Conservation (phyloP, 306 rosid genomes). For the Quercus parvula region DNA sequence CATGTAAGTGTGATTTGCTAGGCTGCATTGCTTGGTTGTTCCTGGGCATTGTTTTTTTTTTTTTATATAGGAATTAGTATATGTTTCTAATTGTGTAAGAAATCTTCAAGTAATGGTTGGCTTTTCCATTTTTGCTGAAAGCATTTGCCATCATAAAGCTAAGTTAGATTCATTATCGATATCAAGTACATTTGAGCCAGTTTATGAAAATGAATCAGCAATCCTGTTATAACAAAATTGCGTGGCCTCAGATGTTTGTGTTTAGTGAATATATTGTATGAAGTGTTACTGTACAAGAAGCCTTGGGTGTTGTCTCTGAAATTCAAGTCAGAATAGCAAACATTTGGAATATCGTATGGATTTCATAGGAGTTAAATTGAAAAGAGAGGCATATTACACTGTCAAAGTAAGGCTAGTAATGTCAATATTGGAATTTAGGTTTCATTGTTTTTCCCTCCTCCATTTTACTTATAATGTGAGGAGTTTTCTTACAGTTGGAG, state of each 20-base stretch:
- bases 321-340: not conserved
- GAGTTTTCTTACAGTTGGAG: not conserved
- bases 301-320: not conserved
- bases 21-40: not conserved
- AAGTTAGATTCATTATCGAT: not conserved
- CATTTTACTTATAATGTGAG: not conserved
- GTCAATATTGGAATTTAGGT: not conserved
- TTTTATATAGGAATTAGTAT: not conserved
- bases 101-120: not conserved
- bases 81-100: not conserved
- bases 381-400: not conserved
- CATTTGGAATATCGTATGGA: not conserved
- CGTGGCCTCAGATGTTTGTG: not conserved
- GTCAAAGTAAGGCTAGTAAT: not conserved
- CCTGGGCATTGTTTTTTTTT: not conserved
- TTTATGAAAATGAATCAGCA: not conserved
- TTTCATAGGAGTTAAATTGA: not conserved
- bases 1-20: not conserved
- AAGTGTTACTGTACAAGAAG: not conserved
- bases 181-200: not conserved
- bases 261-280: not conserved
- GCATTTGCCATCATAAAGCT: not conserved
- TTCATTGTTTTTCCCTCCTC: not conserved
- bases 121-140: not conserved
- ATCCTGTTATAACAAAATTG: not conserved